Evolutionary conservation across 495 filamentous ascomycete species (phyloP).

Genomic region (Penicillium canariense): DNA sequence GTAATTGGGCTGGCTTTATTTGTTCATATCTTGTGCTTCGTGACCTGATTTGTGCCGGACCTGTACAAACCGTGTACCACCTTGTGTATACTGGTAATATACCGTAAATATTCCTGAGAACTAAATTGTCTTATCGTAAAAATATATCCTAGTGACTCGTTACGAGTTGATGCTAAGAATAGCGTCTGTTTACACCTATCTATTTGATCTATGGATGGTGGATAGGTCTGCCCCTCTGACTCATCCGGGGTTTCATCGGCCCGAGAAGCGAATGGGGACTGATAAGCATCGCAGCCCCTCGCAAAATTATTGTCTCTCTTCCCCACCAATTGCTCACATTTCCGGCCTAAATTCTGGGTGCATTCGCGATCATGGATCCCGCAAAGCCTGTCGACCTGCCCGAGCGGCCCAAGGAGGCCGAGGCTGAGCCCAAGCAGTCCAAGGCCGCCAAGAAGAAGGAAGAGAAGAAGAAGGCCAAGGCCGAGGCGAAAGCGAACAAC

Average conservation of each 20-base stretch:
- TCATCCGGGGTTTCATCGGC: slow-evolving; percentile 33
- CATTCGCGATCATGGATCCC: slow-evolving; percentile 25
- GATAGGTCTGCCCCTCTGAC: slow-evolving; percentile 19
- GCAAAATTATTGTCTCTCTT: slow-evolving; percentile 19
- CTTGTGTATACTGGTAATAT: slow-evolving; percentile 15
- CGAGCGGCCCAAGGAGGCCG: slow-evolving; percentile 30
- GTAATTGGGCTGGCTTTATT: slow-evolving; percentile 1
- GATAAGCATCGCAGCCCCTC: slow-evolving; percentile 33
- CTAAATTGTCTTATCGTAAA: not conserved
- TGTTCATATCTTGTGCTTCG: slow-evolving; percentile 1
- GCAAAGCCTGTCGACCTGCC: slow-evolving; percentile 30
- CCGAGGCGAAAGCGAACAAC: slow-evolving; percentile 56
- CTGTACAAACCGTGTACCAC: slow-evolving; percentile 19
- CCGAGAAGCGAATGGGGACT: slow-evolving; percentile 33
- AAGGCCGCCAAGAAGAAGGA: slow-evolving; percentile 53
- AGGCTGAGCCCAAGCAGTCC: slow-evolving; percentile 16
- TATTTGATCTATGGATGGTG: not conserved
- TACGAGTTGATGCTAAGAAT: not conserved
- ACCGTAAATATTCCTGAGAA: slow-evolving; percentile 1
- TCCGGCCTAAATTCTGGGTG: slow-evolving; percentile 1
- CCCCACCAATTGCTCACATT: slow-evolving; percentile 21
- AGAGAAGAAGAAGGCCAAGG: slow-evolving; percentile 58
- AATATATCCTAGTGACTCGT: not conserved
- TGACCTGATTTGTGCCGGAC: not conserved
- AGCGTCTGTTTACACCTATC: not conserved